Evolutionary conservation across 2,329 filamentous ascomycete species (phyloP), one percentile per base, ranked within the genome.

Genomic region (Lasiodiplodia hormozganensis): DNA sequence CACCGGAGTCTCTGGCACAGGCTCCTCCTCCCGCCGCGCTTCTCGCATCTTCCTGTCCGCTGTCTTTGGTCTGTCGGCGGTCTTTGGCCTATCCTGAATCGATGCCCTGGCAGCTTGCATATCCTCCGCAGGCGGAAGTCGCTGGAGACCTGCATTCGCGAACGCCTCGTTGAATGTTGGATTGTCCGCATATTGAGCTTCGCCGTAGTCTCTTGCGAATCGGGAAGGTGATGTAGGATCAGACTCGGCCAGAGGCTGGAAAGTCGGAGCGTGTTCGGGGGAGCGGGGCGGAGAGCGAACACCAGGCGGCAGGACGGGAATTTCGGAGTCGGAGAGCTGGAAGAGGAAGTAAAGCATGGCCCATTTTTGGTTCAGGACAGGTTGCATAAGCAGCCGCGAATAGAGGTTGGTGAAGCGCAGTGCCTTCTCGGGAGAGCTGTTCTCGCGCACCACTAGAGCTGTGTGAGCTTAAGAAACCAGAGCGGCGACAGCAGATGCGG

Each of bases 281-380:
- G 67, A 69, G 21, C 40, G 40, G 14, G 68, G 54, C 43, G 60
- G 56, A 12, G 66, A 66, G 64, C 47, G 36, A 1, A 62, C 47
- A 31, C 47, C 64, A 25, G 49, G 84, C 73, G n/a, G 83, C 82
- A 12, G 82, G 77, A 53, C 84, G 84, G 85, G 3, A 71, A 72
- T 38, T n/a, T 77, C 74, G 60, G 87, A 88, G 75, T 94, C 92
- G 70, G 92, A 89, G 58, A 97, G 87, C 74, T 93, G 90, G 78
- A 96, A 92, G 52, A 99, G 87, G 52, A 99, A 89, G 78, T 96
- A 96, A 23, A 99, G 85, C 72, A 99, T 97, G 3, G 92, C 93
- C 94, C 94, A 98, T 86, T 99, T 99, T 80, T 97, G 92, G 75
- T 92, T 92, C 54, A 99, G 86, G 6, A 98, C 94, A 0, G 94